Percentiles rank a stretch among this genome's conserved stretches.
Conservation (phyloP, 768 basidiomycete species). For the Suillus variegatus region DNA sequence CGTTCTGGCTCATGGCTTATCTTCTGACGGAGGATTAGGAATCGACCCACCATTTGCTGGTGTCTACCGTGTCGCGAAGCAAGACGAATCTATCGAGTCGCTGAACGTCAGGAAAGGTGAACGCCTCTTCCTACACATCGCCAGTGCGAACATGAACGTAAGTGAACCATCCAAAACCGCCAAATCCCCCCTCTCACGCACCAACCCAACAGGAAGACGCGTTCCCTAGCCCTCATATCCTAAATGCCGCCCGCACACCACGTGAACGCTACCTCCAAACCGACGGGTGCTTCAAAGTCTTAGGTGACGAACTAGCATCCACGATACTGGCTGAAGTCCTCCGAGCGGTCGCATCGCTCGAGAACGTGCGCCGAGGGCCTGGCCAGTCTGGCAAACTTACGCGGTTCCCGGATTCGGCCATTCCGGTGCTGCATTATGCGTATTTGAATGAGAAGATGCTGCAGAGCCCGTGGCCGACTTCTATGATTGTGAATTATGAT, state of each 20-base stretch:
- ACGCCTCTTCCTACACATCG: constrained; percentile 64
- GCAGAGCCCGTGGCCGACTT: constrained; percentile 68
- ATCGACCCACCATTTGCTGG: constrained; percentile 75
- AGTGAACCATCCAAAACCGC: constrained; percentile 24
- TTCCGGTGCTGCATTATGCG: constrained; percentile 50
- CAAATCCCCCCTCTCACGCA: constrained; percentile 3
- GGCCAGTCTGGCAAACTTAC: constrained; percentile 66
- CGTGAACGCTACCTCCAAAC: constrained; percentile 47
- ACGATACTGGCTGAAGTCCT: constrained; percentile 64
- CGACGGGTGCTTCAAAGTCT: constrained; percentile 49
- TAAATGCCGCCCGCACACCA: constrained; percentile 46
- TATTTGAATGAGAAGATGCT: constrained; percentile 56
- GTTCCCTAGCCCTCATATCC: constrained; percentile 48
- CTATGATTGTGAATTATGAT: constrained; percentile 55
- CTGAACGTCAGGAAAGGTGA: constrained; percentile 47
- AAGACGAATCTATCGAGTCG: constrained; percentile 45
- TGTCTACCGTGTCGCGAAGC: constrained; percentile 55
- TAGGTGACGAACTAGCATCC: constrained; percentile 55
- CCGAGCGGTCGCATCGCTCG: constrained; percentile 60
- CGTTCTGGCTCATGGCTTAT: not conserved
- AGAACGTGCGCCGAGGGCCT: constrained; percentile 65
- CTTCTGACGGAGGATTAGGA: constrained; percentile 41
- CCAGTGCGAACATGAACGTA: constrained; percentile 58
- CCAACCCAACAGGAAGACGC: constrained; percentile 41
- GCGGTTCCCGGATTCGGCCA: constrained; percentile 51